Evolutionary conservation across 441 rosid species (phyloP).

Genomic region (Populus hybrid): DNA sequence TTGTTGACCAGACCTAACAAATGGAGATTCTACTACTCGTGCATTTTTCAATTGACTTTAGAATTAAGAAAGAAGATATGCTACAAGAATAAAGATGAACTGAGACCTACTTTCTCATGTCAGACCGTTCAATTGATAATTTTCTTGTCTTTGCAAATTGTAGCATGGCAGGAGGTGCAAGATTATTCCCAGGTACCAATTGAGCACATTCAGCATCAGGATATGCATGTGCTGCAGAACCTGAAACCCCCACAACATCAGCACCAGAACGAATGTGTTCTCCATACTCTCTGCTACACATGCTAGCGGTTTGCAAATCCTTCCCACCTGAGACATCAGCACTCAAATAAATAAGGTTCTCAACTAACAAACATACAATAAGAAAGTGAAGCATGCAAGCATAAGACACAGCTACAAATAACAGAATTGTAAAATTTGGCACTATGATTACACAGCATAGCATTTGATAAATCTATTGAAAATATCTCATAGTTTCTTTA

Average conservation of each 20-base stretch:
- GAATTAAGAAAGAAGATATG: neutral
- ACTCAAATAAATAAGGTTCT: neutral
- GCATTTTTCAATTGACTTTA: neutral
- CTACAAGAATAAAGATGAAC: slow-evolving; percentile 6
- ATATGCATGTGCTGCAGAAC: slow-evolving; percentile 45
- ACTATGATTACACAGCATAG: neutral
- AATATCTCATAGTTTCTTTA: neutral
- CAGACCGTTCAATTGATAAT: slow-evolving; percentile 84
- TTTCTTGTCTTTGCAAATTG: slow-evolving; percentile 95
- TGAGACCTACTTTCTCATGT: slow-evolving; percentile 72
- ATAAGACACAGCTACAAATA: neutral
- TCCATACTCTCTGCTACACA: slow-evolving; percentile 38
- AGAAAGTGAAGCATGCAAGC: neutral
- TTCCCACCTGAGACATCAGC: no score
- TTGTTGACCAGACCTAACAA: neutral
- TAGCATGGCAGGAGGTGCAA: slow-evolving; percentile 63
- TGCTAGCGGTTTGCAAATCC: slow-evolving; percentile 33
- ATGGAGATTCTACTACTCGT: neutral
- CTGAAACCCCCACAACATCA: slow-evolving; percentile 45
- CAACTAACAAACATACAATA: neutral
- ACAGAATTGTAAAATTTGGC: neutral
- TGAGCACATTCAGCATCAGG: slow-evolving; percentile 73
- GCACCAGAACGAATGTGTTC: slow-evolving; percentile 35
- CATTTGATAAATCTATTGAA: neutral
- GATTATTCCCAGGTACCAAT: slow-evolving; percentile 60